Evolutionary conservation across 768 basidiomycete genomes (phyloP).

Genomic region (Leccinum fibrillosum): DNA sequence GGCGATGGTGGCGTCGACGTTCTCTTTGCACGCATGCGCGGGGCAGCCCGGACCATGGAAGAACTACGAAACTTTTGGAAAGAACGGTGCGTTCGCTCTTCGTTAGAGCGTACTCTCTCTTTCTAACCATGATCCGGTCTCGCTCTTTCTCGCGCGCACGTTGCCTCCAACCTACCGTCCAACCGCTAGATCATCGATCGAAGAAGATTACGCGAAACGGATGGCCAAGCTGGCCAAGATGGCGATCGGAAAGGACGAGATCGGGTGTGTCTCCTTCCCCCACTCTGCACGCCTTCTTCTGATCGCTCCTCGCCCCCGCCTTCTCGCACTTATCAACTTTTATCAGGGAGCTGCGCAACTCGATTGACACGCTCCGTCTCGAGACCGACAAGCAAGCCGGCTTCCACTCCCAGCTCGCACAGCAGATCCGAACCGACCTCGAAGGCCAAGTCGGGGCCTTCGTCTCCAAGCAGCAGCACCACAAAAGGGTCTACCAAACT

Average conservation of each 20-base stretch:
- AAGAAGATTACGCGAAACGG: slow-evolving; percentile 93
- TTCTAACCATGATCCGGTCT: background rate
- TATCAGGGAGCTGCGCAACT: slow-evolving; percentile 72
- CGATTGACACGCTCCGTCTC: slow-evolving; percentile 71
- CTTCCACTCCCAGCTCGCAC: slow-evolving; percentile 70
- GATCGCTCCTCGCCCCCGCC: background rate
- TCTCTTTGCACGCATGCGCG: slow-evolving; percentile 84
- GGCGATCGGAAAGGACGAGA: slow-evolving; percentile 82
- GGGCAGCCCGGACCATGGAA: slow-evolving; percentile 81
- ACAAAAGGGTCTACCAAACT: slow-evolving; percentile 70
- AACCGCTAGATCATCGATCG: slow-evolving; percentile 68
- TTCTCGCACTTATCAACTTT: background rate
- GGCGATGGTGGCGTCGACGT: slow-evolving; percentile 89
- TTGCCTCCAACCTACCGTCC: background rate
- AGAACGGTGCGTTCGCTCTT: slow-evolving; percentile 63
- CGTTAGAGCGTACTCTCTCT: background rate
- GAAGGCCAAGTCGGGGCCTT: slow-evolving; percentile 65
- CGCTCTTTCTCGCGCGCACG: background rate
- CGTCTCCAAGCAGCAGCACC: slow-evolving; percentile 59
- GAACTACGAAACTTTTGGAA: slow-evolving; percentile 89
- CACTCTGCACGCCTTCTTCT: background rate
- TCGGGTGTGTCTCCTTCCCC: slow-evolving; percentile 62
- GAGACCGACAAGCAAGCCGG: slow-evolving; percentile 85
- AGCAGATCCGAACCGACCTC: slow-evolving; percentile 71
- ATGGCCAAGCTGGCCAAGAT: slow-evolving; percentile 75